A percentile compares a stretch with the other conserved stretches of the same genome.
These are phyloP conservation scores for Alternaria sp. DNA, from an alignment of 2,329 filamentous ascomycete species.

Conservation along the genomic window DNA sequence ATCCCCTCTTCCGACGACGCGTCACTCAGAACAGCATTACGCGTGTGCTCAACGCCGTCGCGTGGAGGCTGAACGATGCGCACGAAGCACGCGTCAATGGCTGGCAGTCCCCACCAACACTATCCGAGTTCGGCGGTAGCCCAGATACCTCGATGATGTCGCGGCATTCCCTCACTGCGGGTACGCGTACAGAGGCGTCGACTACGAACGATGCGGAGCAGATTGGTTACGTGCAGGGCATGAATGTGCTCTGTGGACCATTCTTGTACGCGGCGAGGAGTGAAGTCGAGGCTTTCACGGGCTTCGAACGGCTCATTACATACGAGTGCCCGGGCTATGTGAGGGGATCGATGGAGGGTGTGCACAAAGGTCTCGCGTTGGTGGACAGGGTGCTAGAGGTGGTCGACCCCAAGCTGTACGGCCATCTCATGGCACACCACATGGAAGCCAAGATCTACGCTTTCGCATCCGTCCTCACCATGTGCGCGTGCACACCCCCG, in stretches of 20 bases:
- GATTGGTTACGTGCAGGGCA: constrained; percentile 94
- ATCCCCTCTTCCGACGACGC: constrained; percentile 93
- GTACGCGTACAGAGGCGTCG: constrained; percentile 39
- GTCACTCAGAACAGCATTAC: constrained; percentile 96
- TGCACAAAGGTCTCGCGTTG: constrained; percentile 87
- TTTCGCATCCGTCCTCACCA: constrained; percentile 90
- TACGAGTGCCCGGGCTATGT: constrained; percentile 92
- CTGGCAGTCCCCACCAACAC: constrained; percentile 57
- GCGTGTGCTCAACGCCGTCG: constrained; percentile 90
- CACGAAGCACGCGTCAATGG: constrained; percentile 64
- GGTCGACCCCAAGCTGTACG: constrained; percentile 85
- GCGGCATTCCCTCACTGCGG: constrained; percentile 39
- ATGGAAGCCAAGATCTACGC: constrained; percentile 95
- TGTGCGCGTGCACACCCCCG: constrained; percentile 95
- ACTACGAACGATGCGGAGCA: constrained; percentile 62
- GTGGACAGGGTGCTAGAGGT: constrained; percentile 92
- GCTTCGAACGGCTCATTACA: constrained; percentile 87
- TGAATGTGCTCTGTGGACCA: constrained; percentile 96
- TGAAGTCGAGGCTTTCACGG: constrained; percentile 91
- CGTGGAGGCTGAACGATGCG: constrained; percentile 89
- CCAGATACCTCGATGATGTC: constrained; percentile 51
- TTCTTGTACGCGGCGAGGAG: constrained; percentile 94
- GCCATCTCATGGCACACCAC: constrained; percentile 83
- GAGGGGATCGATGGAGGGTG: constrained; percentile 93
- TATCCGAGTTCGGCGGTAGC: constrained; percentile 57